Base-by-base conservation (phyloP, 2,329 filamentous ascomycete species). In the Daldinia eschscholtzii region DNA sequence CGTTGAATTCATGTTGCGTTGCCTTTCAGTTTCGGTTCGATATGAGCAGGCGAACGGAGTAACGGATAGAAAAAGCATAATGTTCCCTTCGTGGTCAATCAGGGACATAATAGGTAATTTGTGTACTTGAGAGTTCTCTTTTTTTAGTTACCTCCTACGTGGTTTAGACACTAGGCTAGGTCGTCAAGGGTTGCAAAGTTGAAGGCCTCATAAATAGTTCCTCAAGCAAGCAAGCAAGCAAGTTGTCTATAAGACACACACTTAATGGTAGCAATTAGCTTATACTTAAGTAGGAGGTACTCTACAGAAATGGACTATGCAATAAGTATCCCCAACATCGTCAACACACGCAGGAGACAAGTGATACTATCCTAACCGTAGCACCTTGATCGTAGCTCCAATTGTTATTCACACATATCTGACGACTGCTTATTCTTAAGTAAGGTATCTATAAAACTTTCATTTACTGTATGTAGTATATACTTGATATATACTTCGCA, bases 401-500 rank as follows among this genome's bases (percentile, higher is more conserved):
- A 28, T 23, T 20, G 13, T 1, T 2, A 2, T 52, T 18, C 10
- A 3, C n/a, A 9, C 33, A 20, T 18, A 33, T 15, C 35, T 12
- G 18, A 52, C 10, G 6, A 4, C 6, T 10, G 10, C 33, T 2
- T 35, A 9, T 7, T 2, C 20, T 23, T 23, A 23, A 23, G 3
- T 5, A 42, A 42, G 30, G 30, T 33, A 10, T 10, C 9, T 57
- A 33, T 30, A 57, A 7, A 9, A 53, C 37, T 26, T 7, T 12
- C 26, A 48, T 35, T n/a, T 20, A 55, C 28, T 28, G 9, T 39
- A 20, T 39, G 44, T 30, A 6, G 9, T 68, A 68, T 62, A 68
- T 65, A 65, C 57, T 57, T 41, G 20, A 33, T 41, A 52, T 50
- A 55, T 55, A 55, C 46, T 55, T 35, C 44, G 35, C 15, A 23